Evolutionary conservation across 768 basidiomycete genomes (phyloP).

Genomic region (Lentinula lateritia): DNA sequence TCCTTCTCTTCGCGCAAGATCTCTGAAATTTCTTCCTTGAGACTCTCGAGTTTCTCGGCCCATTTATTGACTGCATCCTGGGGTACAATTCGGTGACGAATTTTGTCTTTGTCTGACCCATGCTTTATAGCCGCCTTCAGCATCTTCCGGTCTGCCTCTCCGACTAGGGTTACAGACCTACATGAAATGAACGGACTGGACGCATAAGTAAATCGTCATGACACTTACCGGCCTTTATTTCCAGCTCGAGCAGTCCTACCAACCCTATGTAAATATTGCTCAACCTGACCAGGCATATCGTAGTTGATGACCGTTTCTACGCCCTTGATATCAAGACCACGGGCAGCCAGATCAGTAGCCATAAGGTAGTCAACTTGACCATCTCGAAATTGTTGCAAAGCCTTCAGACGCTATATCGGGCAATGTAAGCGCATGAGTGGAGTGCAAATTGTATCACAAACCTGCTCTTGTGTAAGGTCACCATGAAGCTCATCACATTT

Average conservation of each 20-base stretch:
- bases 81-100: slow-evolving; percentile 85
- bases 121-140: slow-evolving; percentile 94
- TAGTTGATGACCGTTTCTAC: slow-evolving; percentile 98
- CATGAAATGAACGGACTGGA: neutral
- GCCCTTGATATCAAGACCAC: slow-evolving; percentile 96
- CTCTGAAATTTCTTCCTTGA: slow-evolving; percentile 74
- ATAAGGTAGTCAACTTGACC: slow-evolving; percentile 87
- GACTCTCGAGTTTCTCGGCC: slow-evolving; percentile 56
- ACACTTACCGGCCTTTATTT: slow-evolving; percentile 75
- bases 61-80: slow-evolving; percentile 68
- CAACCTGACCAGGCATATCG: slow-evolving; percentile 92
- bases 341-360: slow-evolving; percentile 93
- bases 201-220: neutral
- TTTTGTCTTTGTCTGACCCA: slow-evolving; percentile 68
- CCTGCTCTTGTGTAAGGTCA: slow-evolving; percentile 94
- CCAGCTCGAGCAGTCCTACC: slow-evolving; percentile 97
- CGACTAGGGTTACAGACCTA: slow-evolving; percentile 92
- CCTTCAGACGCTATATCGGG: slow-evolving; percentile 64
- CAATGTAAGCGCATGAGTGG: neutral
- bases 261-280: slow-evolving; percentile 94
- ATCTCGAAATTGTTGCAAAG: slow-evolving; percentile 84
- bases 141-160: slow-evolving; percentile 94
- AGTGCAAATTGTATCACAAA: slow-evolving; percentile 21
- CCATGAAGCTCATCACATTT: slow-evolving; percentile 93
- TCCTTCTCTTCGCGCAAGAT: slow-evolving; percentile 91